Evolutionary conservation across 129 eudicot genomes (phyloP), one percentile per base, ranked within the genome.

Genomic region (Ambrosia artemisiifolia): DNA sequence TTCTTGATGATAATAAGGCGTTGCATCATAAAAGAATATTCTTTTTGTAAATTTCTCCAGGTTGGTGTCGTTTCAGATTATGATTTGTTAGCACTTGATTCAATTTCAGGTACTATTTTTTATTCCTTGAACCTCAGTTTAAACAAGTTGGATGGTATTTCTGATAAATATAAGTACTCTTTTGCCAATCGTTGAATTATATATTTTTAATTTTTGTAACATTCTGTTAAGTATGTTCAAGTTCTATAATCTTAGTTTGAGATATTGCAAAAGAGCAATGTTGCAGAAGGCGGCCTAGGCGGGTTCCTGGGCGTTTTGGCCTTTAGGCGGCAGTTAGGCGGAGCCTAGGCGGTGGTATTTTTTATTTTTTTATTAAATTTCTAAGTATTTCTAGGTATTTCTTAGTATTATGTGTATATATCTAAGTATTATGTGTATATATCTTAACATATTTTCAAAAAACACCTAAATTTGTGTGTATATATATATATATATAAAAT

Each of bases 21-120:
- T 50, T 68, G 44, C 12, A 13, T 40, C 16, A 61, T 53, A 14
- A 65, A 17, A 48, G 20, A 34, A 16, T 7, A 38, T 42, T 67
- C n/a, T 75, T 65, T 42, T 50, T 78, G 32, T 32, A 42, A 69
- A 60, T 60, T 14, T 42, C 69, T 84, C 78, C 96, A 92, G 97
- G 96, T 92, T 62, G 97, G 97, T 46, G 96, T 92, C 11, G 94
- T 92, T 81, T 92, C 97, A 47, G 97, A 92, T 78, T 92, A 92
- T 81, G 97, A 92, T 78, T 83, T 92, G 80, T 81, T 92, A 86
- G 96, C 97, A 6, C 96, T 92, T 55, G 97, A 92, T 83, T 84
- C 96, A 53, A 83, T 92, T 44, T 86, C 96, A 83, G 97, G 97
- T 92, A 81, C 38, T 49, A 56, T 24, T 65, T 36, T 30, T 34